Base-by-base conservation (phyloP, 2,329 filamentous ascomycete genomes). In the Diplodia sapinea region DNA sequence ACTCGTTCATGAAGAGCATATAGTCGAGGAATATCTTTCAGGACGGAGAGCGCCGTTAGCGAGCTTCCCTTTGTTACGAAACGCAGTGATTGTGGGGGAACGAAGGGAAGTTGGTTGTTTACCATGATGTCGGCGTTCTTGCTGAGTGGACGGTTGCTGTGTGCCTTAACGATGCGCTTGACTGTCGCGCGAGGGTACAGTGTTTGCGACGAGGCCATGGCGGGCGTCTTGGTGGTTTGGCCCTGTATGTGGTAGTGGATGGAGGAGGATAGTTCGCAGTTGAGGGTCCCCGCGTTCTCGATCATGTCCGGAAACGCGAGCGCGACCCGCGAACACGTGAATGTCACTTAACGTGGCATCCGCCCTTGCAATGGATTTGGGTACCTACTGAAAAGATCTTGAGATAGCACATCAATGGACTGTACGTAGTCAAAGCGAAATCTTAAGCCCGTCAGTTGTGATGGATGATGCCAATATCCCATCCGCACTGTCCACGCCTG, bases 151-250 rank as follows among this genome's bases (percentile, higher is more conserved):
- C 89, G 88, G 70, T 91, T 90, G 9, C 92, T 91, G 78, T 96
- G 93, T 20, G 92, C 93, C 80, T 96, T 97, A 74, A 96, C 85
- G 69, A 96, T 94, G 79, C 93, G 94, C 79, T 93, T 95, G 73
- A 97, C 84, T 0, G 92, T 95, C 20, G 88, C 89, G 70, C 93
- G 89, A 12, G 93, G 93, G 74, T 96, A 97, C 15, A 92, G 83
- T 73, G 93, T 94, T 75, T 90, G 89, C 26, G 87, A 84, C 13
- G 86, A 81, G 63, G 86, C 87, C 85, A 89, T 90, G 29, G 31
- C 23, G 63, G 17, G 11, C 1, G 43, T 4, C 74, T 36, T 43
- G 23, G 15, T 15, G 26, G 47, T 36, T 55, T 55, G 43, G 68
- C 43, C 65, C 40, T 65, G 38, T 59, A n/a, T 57, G 56, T 31